A percentile compares a stretch with the other conserved stretches of the same genome.
Conservation (phyloP, 805 yeast species). For the Clavispora santaluciae region DNA sequence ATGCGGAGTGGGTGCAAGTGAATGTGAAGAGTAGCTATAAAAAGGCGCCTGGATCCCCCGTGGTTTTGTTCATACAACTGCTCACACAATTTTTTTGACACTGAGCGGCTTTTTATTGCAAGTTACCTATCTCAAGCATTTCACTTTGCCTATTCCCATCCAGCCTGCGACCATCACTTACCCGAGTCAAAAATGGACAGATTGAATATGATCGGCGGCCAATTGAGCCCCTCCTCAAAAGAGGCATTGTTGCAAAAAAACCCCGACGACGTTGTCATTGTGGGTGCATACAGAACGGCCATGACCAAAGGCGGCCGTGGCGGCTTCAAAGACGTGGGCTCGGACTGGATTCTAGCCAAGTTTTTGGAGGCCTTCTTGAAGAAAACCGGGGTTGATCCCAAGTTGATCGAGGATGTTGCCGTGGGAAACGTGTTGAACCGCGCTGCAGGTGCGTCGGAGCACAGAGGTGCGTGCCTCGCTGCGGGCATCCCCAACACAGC, state of each 20-base stretch:
- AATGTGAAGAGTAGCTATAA: conserved; percentile 3
- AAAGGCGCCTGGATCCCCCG: not conserved
- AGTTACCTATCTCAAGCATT: too few species aligned
- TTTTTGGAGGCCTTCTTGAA: conserved; percentile 60
- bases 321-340: conserved; percentile 70
- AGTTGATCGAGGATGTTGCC: conserved; percentile 73
- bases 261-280: conserved; percentile 87
- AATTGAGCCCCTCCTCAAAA: conserved; percentile 37
- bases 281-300: conserved; percentile 88
- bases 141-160: conserved; percentile 1
- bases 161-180: not conserved
- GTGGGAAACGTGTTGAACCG: conserved; percentile 89
- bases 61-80: too few species aligned
- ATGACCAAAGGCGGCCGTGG: conserved; percentile 86
- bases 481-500: conserved; percentile 83
- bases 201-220: conserved; percentile 43
- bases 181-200: conserved; percentile 32
- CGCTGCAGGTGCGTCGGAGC: conserved; percentile 94
- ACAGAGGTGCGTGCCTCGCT: conserved; percentile 84
- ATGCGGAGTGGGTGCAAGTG: conserved; percentile 9
- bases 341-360: conserved; percentile 71
- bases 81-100: too few species aligned
- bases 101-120: too few species aligned
- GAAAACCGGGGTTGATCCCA: conserved; percentile 44
- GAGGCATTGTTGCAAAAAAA: conserved; percentile 48